Evolutionary conservation across 1,284 basidiomycete genomes (phyloP).

Genomic region (Naganishia liquefaciens): DNA sequence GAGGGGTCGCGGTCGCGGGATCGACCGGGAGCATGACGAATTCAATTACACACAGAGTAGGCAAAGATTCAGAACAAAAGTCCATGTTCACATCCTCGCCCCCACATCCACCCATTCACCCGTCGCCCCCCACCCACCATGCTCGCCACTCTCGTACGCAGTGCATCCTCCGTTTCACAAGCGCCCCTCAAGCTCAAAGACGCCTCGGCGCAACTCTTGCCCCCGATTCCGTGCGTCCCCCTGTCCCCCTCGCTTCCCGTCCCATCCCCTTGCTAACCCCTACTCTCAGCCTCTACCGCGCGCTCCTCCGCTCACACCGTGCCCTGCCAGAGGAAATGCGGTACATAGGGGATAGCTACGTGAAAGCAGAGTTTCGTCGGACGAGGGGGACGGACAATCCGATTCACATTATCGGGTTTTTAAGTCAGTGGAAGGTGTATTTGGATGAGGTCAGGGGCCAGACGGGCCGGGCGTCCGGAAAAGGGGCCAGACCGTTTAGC

Average conservation of each 20-base stretch:
- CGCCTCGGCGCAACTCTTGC: constrained; percentile 70
- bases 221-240: constrained; percentile 70
- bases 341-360: constrained; percentile 79
- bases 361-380: constrained; percentile 87
- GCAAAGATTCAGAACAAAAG: no score
- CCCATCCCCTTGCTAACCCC: background rate
- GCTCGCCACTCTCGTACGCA: constrained; percentile 59
- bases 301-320: constrained; percentile 76
- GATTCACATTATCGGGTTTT: constrained; percentile 83
- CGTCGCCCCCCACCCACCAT: constrained; percentile 46
- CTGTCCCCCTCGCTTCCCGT: background rate
- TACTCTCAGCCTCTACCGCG: constrained; percentile 70
- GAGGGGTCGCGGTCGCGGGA: background rate
- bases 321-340: constrained; percentile 76
- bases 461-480: constrained; percentile 55
- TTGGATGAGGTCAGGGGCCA: constrained; percentile 64
- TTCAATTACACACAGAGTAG: background rate
- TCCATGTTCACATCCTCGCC: background rate
- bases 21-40: background rate
- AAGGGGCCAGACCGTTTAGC: constrained; percentile 55
- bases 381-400: constrained; percentile 80
- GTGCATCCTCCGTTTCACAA: constrained; percentile 66
- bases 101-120: background rate
- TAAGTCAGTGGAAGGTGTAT: constrained; percentile 90
- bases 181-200: constrained; percentile 66